phyloP scores from a whole-genome alignment of 768 basidiomycete species.

The Tricholoma matsutake region DNA sequence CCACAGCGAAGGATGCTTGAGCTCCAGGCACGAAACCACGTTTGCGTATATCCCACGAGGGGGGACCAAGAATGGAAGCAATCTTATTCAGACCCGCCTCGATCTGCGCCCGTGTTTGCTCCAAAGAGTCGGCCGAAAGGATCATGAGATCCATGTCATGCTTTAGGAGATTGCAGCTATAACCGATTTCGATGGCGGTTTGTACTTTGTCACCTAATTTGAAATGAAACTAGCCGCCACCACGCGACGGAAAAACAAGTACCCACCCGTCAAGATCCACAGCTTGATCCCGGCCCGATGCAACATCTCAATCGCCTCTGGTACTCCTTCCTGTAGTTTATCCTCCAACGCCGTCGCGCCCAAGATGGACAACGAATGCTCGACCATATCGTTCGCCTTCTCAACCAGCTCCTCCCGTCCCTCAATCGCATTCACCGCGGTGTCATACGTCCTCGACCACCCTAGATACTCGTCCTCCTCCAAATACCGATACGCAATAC shows the following conservation, averaged over 20 bases:
- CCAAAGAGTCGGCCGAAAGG: conserved; percentile 76
- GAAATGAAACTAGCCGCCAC: not conserved
- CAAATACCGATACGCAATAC: conserved; percentile 79
- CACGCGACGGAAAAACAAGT: not conserved
- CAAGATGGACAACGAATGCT: conserved; percentile 78
- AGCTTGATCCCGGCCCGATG: conserved; percentile 95
- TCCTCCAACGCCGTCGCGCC: conserved; percentile 97
- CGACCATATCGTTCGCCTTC: conserved; percentile 78
- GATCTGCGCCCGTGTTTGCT: conserved; percentile 78
- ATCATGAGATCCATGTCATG: conserved; percentile 97
- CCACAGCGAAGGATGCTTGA: conserved; percentile 82
- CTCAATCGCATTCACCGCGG: conserved; percentile 69
- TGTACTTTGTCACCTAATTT: conserved; percentile 87
- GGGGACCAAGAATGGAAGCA: conserved; percentile 79
- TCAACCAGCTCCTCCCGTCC: conserved; percentile 92
- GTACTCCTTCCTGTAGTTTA: conserved; percentile 95
- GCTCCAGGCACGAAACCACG: conserved; percentile 68
- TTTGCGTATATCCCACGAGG: conserved; percentile 53
- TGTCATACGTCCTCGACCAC: conserved; percentile 82
- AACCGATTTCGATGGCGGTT: conserved; percentile 98
- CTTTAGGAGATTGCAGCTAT: conserved; percentile 93
- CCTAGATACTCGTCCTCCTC: conserved; percentile 78
- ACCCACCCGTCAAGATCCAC: conserved; percentile 90
- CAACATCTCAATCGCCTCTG: conserved; percentile 89
- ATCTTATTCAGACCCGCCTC: conserved; percentile 95